Percentiles rank a stretch among this genome's conserved stretches.
Evolutionary conservation across 257 asterid genomes (phyloP).

Genomic region (Mentha longifolia): DNA sequence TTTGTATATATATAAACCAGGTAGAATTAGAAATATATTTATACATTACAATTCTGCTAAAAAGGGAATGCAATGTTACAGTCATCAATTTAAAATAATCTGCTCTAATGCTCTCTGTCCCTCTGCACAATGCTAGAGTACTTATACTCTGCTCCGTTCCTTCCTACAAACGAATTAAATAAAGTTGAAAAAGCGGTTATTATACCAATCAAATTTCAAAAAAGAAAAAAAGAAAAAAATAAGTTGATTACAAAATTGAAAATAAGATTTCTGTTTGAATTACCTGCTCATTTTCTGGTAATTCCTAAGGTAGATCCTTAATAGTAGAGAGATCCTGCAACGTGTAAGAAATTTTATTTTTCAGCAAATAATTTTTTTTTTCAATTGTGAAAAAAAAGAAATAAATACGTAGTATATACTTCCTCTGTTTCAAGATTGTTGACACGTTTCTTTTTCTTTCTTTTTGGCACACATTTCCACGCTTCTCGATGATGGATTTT

Average conservation of each 20-base stretch:
- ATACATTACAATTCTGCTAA: conserved; percentile 5
- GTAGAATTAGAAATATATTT: not conserved
- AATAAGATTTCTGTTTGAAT: not conserved
- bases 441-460: no score
- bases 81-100: conserved; percentile 18
- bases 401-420: no score
- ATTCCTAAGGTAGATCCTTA: conserved; percentile 26
- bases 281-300: conserved; percentile 24
- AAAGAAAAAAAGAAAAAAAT: not conserved
- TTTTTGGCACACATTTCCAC: no score
- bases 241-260: not conserved
- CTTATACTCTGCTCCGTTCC: not conserved
- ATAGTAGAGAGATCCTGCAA: conserved; percentile 80
- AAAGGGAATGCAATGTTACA: conserved; percentile 32
- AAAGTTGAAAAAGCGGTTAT: not conserved
- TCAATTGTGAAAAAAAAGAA: no score
- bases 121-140: conserved; percentile 4
- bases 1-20: no score
- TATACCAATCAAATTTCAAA: not conserved
- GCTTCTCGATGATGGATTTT: no score
- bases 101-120: conserved; percentile 10
- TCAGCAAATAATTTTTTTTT: not conserved
- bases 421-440: no score
- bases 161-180: conserved; percentile 20
- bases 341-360: not conserved